Evolutionary conservation across 2,329 filamentous ascomycete species (phyloP).

Genomic region (Botrytis fragariae): DNA sequence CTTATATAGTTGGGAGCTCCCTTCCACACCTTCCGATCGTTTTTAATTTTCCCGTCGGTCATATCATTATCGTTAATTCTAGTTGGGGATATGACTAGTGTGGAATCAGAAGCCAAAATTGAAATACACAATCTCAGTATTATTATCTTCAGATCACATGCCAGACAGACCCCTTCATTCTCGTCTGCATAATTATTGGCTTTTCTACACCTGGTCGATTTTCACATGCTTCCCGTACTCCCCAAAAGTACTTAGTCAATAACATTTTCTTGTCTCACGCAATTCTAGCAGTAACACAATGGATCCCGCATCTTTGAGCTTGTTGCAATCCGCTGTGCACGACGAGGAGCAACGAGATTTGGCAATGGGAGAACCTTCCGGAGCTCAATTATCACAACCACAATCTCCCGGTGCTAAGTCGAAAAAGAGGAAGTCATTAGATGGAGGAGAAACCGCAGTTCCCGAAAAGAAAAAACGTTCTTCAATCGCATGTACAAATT

Average conservation of each 20-base stretch:
- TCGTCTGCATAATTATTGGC: constrained; percentile 3
- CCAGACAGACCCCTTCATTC: constrained; percentile 4
- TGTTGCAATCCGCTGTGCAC: constrained; percentile 9
- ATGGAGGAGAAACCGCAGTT: constrained; percentile 32
- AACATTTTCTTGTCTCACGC: not conserved
- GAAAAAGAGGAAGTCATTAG: constrained; percentile 31
- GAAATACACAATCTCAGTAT: not conserved
- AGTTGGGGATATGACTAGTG: not conserved
- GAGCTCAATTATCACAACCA: not conserved
- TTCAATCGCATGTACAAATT: constrained; percentile 88
- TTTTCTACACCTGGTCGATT: not conserved
- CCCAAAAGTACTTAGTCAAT: not conserved
- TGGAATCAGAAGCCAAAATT: not conserved
- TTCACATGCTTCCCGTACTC: constrained; percentile 5
- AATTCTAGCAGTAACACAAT: not conserved
- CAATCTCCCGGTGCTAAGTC: constrained; percentile 17
- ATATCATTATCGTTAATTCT: not conserved
- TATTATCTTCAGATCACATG: constrained; percentile 1
- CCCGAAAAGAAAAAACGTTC: constrained; percentile 79
- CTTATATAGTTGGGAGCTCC: constrained; percentile 7
- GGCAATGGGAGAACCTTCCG: not conserved
- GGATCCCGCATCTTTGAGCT: constrained; percentile 19
- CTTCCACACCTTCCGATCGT: not conserved
- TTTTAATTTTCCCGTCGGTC: not conserved
- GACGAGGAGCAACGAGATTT: constrained; percentile 10